Evolutionary conservation across 257 asterid species (phyloP).

Genomic region (Rauvolfia tetraphylla): DNA sequence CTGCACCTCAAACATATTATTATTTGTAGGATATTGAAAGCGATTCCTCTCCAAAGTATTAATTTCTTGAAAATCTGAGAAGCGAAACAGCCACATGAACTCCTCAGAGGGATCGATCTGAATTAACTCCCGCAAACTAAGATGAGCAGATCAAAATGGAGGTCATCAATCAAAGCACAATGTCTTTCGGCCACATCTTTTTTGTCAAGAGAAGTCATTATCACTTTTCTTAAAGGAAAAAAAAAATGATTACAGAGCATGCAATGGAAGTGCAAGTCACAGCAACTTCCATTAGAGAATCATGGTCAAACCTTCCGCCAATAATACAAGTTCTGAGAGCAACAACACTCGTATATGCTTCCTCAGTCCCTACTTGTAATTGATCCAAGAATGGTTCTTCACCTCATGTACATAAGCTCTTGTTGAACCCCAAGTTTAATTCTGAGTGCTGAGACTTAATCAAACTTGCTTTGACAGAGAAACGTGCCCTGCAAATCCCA

Average conservation of each 20-base stretch:
- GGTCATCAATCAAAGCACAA: neutral
- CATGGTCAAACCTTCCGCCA: constrained; percentile 26
- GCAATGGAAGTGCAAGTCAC: constrained; percentile 25
- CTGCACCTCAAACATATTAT: too few relatives aligned
- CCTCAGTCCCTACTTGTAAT: constrained; percentile 6
- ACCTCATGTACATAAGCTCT: neutral
- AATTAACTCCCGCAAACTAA: neutral
- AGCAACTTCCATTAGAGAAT: constrained; percentile 24
- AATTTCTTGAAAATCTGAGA: too few relatives aligned
- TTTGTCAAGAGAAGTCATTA: constrained; percentile 2
- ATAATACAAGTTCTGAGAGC: constrained; percentile 26
- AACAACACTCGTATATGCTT: constrained; percentile 14
- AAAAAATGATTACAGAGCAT: neutral
- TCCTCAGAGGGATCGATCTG: neutral
- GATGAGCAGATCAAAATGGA: neutral
- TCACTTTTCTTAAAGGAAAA: constrained; percentile 4
- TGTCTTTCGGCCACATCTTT: constrained; percentile 2
- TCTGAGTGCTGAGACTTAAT: too few relatives aligned
- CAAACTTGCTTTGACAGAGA: neutral
- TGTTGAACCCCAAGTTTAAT: too few relatives aligned
- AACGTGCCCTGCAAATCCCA: constrained; percentile 1
- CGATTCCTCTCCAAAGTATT: too few relatives aligned
- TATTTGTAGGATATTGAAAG: too few relatives aligned
- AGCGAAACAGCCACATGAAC: too few relatives aligned
- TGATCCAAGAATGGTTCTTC: neutral